Conservation (phyloP, 2,329 filamentous ascomycete genomes). For the Whalleya microplaca region DNA sequence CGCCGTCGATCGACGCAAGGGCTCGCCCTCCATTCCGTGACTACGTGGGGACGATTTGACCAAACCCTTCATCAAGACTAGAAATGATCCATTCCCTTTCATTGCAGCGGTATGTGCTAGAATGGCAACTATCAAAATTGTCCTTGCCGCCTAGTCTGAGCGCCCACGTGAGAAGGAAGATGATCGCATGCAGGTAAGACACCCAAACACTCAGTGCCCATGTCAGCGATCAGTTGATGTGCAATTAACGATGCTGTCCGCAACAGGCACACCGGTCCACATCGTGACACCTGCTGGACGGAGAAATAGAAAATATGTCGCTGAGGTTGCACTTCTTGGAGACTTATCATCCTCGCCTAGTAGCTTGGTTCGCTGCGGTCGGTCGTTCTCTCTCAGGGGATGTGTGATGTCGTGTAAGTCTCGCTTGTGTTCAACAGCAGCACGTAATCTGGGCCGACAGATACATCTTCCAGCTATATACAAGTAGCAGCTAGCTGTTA, state of each 20-base stretch:
- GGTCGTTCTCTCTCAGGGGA: no score
- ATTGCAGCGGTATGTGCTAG: no score
- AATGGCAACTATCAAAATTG: not conserved
- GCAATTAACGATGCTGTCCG: not conserved
- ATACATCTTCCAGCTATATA: no score
- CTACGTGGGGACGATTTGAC: not conserved
- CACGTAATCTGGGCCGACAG: no score
- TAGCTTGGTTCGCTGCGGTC: no score
- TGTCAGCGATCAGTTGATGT: not conserved
- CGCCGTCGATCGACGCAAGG: no score
- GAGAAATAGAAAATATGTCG: not conserved
- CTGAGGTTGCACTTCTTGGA: not conserved
- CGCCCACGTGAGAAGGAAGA: not conserved
- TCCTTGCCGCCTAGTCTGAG: no score
- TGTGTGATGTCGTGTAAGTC: no score
- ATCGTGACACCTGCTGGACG: not conserved
- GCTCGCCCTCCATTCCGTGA: no score
- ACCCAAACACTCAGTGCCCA: not conserved
- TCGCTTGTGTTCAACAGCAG: no score
- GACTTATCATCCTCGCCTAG: no score
- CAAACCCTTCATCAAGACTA: not conserved
- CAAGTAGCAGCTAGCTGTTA: no score
- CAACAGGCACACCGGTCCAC: not conserved
- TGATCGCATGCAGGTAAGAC: not conserved
- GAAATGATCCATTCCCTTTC: not conserved